Evolutionary conservation across 2,329 filamentous ascomycete species (phyloP), one percentile per base, ranked within the genome.

Genomic region (Shiraia sp.): DNA sequence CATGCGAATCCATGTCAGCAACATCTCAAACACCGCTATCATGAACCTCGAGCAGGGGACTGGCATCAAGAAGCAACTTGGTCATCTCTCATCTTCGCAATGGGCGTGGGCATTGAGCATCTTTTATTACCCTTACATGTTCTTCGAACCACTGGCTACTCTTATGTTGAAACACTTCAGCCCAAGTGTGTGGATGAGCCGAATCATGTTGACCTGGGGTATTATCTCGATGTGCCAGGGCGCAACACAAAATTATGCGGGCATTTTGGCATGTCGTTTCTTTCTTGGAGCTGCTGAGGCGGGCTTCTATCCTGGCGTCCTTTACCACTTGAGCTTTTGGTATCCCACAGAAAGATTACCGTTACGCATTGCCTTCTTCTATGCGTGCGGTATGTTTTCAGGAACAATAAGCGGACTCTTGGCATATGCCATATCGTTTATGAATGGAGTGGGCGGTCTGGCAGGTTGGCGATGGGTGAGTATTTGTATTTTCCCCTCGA

Each of bases 241-340:
- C 2, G 55, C 75, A 9, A 71, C 72, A 4, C 62, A 72, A 26
- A 69, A 66, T 42, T 75, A 72, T 36, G 53, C 59, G 1, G 74
- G 74, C 0, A 62, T 77, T 3, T 47, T 77, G 19, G 65, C 62
- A 4, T 62, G 69, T 14, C 66, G 74, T 9, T 63, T 76, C 37
- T 75, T 76, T 33, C 49, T 62, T n/a, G 55, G 55, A 3, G 52
- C 51, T 13, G 55, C 55, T 8, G 59, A 65, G 40, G 55, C 60
- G 1, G 58, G 61, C 3, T 60, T 63, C 40, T 65, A 59, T 24
- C 61, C 62, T 2, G 59, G 61, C 5, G 56, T 61, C 5, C 32
- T 79, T 15, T 81, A 79, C 53, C 76, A 81, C 42, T 68, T 82
- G 8, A 79, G 77, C 3, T 79, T 80, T 66, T 84, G 80, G 78